Percentiles rank a stretch among this genome's conserved stretches.
These are phyloP conservation scores for Podospora fimiseda DNA, from an alignment of 495 filamentous ascomycete species.

Conservation along the genomic window DNA sequence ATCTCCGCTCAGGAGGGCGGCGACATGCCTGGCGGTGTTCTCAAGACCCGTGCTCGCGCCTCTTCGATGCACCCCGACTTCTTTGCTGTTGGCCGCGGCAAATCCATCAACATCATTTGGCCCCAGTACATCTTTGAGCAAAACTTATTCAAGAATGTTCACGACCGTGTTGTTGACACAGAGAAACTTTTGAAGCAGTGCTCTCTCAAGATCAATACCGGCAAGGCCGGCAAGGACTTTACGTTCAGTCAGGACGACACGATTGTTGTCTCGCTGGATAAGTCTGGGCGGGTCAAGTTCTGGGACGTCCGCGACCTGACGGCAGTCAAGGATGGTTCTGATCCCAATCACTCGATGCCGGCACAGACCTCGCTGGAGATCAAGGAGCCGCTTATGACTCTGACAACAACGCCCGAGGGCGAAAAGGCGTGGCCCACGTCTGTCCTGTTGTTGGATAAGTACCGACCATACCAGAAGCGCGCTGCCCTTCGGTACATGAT, in stretches of 20 bases:
- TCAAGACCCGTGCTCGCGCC: slow-evolving; percentile 90
- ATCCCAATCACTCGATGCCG: slow-evolving; percentile 41
- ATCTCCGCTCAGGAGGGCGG: slow-evolving; percentile 61
- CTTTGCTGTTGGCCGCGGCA: slow-evolving; percentile 92
- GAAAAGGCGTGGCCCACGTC: slow-evolving; percentile 95
- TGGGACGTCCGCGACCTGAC: slow-evolving; percentile 87
- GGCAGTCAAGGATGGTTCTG: slow-evolving; percentile 48
- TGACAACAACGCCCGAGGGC: slow-evolving; percentile 66
- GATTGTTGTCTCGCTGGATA: slow-evolving; percentile 90
- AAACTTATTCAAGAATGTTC: slow-evolving; percentile 62
- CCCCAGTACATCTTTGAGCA: slow-evolving; percentile 67
- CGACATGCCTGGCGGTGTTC: slow-evolving; percentile 76
- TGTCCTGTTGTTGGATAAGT: slow-evolving; percentile 91
- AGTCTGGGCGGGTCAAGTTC: slow-evolving; percentile 88
- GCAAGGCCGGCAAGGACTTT: slow-evolving; percentile 98
- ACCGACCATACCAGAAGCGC: slow-evolving; percentile 78
- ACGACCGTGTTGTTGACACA: slow-evolving; percentile 67
- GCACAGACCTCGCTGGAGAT: slow-evolving; percentile 60
- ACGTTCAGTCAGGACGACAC: slow-evolving; percentile 94
- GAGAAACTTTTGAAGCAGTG: slow-evolving; percentile 82
- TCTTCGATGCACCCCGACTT: slow-evolving; percentile 83
- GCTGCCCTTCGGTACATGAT: slow-evolving; percentile 87
- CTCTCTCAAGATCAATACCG: slow-evolving; percentile 84
- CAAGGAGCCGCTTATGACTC: slow-evolving; percentile 67
- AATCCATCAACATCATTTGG: slow-evolving; percentile 88